Conservation (phyloP, 495 filamentous ascomycete genomes). For the Podospora anserina region DNA sequence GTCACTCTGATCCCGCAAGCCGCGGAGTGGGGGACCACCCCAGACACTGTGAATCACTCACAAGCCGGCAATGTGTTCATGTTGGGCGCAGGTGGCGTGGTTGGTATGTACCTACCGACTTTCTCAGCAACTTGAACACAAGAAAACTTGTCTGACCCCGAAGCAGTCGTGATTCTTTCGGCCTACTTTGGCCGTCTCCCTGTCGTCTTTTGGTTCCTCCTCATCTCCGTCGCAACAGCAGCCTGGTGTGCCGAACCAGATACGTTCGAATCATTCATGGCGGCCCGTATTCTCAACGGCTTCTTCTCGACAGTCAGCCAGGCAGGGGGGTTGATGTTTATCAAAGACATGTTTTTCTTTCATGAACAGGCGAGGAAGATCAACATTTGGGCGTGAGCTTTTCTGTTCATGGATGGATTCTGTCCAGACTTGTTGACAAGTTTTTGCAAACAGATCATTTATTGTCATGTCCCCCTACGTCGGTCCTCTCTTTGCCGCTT, state of each 20-base stretch:
- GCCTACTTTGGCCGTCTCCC: slow-evolving; percentile 61
- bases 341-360: slow-evolving; percentile 66
- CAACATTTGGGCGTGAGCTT: slow-evolving; percentile 53
- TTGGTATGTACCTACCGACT: slow-evolving; percentile 27
- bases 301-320: slow-evolving; percentile 56
- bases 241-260: slow-evolving; percentile 54
- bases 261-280: slow-evolving; percentile 55
- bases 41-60: slow-evolving; percentile 53
- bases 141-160: neutral
- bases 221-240: slow-evolving; percentile 48
- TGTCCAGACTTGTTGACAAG: slow-evolving; percentile 3
- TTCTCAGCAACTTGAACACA: too few relatives aligned
- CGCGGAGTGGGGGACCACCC: slow-evolving; percentile 44
- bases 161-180: slow-evolving; percentile 47
- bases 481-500: slow-evolving; percentile 58
- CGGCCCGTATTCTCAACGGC: slow-evolving; percentile 59
- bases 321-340: slow-evolving; percentile 57
- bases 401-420: neutral
- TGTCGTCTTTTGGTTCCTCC: slow-evolving; percentile 56
- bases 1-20: slow-evolving; percentile 55
- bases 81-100: slow-evolving; percentile 53
- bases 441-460: slow-evolving; percentile 24
- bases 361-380: slow-evolving; percentile 63
- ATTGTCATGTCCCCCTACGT: slow-evolving; percentile 55
- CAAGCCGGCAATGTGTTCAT: slow-evolving; percentile 59